Conservation (phyloP, 148 eudicot species). For the Rheum nobile region DNA sequence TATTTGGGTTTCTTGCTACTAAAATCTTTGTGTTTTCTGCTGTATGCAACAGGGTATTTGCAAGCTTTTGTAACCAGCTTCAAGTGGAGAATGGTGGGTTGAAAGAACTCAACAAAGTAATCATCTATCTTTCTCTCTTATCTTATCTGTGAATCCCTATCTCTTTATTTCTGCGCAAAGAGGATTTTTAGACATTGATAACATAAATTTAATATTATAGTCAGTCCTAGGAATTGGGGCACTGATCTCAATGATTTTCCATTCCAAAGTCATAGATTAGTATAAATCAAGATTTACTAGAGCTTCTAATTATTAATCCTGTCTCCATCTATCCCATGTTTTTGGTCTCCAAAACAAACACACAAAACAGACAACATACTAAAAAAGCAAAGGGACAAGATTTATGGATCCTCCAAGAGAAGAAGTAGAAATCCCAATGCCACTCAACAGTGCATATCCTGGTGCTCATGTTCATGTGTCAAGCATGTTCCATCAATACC, state of each 20-base stretch:
- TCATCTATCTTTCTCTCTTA: background rate
- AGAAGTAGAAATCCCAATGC: slow-evolving; percentile 48
- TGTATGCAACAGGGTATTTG: background rate
- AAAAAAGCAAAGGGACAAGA: background rate
- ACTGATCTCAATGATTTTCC: background rate
- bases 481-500: slow-evolving; percentile 28
- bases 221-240: slow-evolving; percentile 5
- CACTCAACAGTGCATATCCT: slow-evolving; percentile 34
- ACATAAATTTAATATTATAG: background rate
- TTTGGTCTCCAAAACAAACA: background rate
- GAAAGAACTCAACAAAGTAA: background rate
- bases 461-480: slow-evolving; percentile 21
- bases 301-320: too few relatives aligned
- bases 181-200: background rate
- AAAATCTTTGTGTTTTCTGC: background rate
- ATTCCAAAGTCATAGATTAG: background rate
- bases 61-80: background rate
- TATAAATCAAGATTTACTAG: too few relatives aligned
- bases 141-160: background rate
- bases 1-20: background rate
- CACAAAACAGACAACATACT: background rate
- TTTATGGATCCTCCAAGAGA: slow-evolving; percentile 34
- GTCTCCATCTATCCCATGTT: background rate
- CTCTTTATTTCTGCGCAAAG: background rate
- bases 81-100: background rate